Conservation (phyloP, 2,329 filamentous ascomycete species). For the Calonectria leucothoes region DNA sequence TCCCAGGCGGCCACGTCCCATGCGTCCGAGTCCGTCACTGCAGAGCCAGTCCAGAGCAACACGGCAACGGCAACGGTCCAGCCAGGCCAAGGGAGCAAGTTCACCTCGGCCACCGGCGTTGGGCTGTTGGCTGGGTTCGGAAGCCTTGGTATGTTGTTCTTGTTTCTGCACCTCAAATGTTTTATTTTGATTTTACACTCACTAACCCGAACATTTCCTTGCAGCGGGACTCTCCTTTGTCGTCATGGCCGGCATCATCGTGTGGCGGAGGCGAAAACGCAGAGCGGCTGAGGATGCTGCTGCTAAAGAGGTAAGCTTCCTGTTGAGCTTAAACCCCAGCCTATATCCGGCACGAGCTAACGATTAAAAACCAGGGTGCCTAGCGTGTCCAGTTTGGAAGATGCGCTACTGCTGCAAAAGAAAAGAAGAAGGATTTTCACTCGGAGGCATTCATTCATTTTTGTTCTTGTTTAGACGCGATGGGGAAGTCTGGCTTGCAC, state of each 20-base stretch:
- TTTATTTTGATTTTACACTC: not conserved
- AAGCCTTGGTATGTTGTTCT: constrained; percentile 2
- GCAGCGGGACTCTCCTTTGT: not conserved
- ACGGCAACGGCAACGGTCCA: not conserved
- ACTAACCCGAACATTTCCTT: not conserved
- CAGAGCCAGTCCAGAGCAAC: not conserved
- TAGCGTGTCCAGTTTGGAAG: not conserved
- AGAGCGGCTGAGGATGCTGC: not conserved
- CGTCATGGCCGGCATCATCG: not conserved
- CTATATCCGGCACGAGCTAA: not conserved
- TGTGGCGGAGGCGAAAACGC: constrained; percentile 2
- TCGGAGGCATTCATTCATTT: not conserved
- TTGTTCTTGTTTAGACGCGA: not conserved
- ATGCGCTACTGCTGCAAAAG: not conserved
- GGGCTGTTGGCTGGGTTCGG: not conserved
- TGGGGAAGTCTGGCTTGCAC: not conserved
- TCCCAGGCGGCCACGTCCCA: not conserved
- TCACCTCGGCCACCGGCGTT: not conserved
- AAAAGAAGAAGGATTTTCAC: not conserved
- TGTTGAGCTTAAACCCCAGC: not conserved
- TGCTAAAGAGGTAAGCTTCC: not conserved
- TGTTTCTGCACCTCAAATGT: too few species aligned
- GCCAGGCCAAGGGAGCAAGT: not conserved
- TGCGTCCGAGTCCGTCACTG: not conserved
- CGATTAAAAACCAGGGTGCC: not conserved